A percentile compares a stretch with the other conserved stretches of the same genome.
Evolutionary conservation across 1,284 basidiomycete genomes (phyloP).

Genomic region (Ustilago trichophora): DNA sequence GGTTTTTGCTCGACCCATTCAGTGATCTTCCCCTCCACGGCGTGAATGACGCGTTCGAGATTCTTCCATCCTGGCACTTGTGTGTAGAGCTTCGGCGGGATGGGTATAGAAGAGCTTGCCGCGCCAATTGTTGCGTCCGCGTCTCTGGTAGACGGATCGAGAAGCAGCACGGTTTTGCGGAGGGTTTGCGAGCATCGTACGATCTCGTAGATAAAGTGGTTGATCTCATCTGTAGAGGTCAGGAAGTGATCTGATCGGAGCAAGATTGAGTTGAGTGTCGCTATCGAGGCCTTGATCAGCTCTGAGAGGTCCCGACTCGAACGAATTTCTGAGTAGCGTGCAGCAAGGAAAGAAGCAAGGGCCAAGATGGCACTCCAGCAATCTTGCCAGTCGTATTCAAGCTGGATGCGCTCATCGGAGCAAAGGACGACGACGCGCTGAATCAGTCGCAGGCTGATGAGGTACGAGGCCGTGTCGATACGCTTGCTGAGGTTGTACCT

Average conservation of each 20-base stretch:
- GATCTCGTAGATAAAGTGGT: conserved; percentile 57
- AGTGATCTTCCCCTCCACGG: conserved; percentile 44
- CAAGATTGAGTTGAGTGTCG: conserved; percentile 46
- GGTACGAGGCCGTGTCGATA: conserved; percentile 46
- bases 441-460: conserved; percentile 48
- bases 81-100: conserved; percentile 22
- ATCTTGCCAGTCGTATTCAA: conserved; percentile 60
- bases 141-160: conserved; percentile 15
- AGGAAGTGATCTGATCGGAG: conserved; percentile 49
- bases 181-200: conserved; percentile 40
- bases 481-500: conserved; percentile 61
- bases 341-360: conserved; percentile 42
- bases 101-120: conserved; percentile 8
- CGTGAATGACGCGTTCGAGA: conserved; percentile 35
- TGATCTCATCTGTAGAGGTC: conserved; percentile 42
- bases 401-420: conserved; percentile 40
- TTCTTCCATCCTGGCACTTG: conserved; percentile 43
- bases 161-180: conserved; percentile 24
- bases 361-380: conserved; percentile 53
- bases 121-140: not conserved
- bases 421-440: conserved; percentile 47
- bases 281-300: conserved; percentile 45
- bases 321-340: conserved; percentile 41
- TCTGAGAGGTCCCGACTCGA: conserved; percentile 26
- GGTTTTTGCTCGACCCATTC: conserved; percentile 41